Evolutionary conservation across 495 filamentous ascomycete species (phyloP).

Genomic region (Talaromyces adpressus): DNA sequence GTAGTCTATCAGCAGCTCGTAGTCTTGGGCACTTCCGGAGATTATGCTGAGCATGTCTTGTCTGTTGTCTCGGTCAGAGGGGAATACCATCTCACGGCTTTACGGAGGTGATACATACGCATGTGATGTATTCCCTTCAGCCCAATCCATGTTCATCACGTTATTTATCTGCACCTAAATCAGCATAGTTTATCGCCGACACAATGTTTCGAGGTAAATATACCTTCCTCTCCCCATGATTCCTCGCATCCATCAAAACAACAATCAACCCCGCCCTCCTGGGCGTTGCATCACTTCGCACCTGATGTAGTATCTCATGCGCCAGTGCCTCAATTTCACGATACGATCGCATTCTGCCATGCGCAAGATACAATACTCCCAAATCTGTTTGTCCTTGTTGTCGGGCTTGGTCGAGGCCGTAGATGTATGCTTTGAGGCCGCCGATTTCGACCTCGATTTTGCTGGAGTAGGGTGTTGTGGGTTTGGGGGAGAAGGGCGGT

Average conservation of each 20-base stretch:
- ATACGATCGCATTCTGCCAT: conserved; percentile 1
- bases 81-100: too few relatives aligned
- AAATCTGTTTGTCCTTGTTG: neutral
- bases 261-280: conserved; percentile 8
- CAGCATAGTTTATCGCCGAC: neutral
- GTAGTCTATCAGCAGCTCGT: conserved; percentile 4
- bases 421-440: conserved; percentile 2
- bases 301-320: conserved; percentile 1
- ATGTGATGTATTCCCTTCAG: conserved; percentile 1
- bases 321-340: neutral
- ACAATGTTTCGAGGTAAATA: neutral
- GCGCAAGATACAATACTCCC: conserved; percentile 2
- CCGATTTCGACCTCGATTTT: conserved; percentile 1
- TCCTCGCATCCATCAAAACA: conserved; percentile 4
- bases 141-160: neutral
- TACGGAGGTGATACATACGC: neutral
- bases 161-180: neutral
- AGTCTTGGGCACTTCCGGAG: conserved; percentile 2
- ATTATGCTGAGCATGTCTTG: conserved; percentile 4
- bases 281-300: neutral
- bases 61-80: neutral
- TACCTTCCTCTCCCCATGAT: conserved; percentile 9
- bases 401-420: conserved; percentile 3
- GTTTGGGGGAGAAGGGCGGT: neutral
- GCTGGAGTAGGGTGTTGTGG: conserved; percentile 2